Conservation (phyloP, 495 filamentous ascomycete genomes). For the Neurospora sublineolata region DNA sequence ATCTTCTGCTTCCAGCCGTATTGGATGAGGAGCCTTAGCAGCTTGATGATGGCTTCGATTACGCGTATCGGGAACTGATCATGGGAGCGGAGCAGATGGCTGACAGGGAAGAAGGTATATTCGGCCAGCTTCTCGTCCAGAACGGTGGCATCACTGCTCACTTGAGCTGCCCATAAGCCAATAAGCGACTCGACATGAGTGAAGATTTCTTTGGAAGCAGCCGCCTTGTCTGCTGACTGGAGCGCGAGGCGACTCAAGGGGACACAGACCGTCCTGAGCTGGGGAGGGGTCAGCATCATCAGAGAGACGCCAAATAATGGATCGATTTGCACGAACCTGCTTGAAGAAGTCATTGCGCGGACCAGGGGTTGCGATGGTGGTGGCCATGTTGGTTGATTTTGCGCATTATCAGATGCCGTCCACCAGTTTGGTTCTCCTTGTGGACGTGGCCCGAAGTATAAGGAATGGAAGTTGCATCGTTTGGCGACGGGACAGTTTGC, state of each 20-base stretch:
- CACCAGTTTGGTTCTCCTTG: neutral
- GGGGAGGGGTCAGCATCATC: neutral
- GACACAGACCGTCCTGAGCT: conserved; percentile 53
- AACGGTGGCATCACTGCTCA: conserved; percentile 34
- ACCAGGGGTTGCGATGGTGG: neutral
- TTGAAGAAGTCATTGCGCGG: conserved; percentile 21
- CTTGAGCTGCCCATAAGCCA: conserved; percentile 39
- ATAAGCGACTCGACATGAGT: conserved; percentile 44
- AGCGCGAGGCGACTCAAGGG: conserved; percentile 62
- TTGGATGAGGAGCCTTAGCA: conserved; percentile 57
- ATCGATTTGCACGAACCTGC: conserved; percentile 8
- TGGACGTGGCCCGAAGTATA: neutral
- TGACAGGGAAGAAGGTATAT: conserved; percentile 89
- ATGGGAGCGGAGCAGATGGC: conserved; percentile 69
- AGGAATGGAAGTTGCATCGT: neutral
- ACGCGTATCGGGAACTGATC: conserved; percentile 59
- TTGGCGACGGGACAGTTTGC: neutral
- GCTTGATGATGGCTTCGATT: conserved; percentile 63
- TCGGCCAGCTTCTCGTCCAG: conserved; percentile 79
- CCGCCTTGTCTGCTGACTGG: conserved; percentile 42
- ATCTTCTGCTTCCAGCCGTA: conserved; percentile 67
- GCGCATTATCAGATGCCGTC: neutral
- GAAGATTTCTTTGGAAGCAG: conserved; percentile 42
- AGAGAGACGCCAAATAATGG: neutral
- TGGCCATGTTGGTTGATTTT: conserved; percentile 11